These are phyloP conservation scores for Spergularia marina DNA, from an alignment of 148 eudicot genomes.

Conservation along the genomic window DNA sequence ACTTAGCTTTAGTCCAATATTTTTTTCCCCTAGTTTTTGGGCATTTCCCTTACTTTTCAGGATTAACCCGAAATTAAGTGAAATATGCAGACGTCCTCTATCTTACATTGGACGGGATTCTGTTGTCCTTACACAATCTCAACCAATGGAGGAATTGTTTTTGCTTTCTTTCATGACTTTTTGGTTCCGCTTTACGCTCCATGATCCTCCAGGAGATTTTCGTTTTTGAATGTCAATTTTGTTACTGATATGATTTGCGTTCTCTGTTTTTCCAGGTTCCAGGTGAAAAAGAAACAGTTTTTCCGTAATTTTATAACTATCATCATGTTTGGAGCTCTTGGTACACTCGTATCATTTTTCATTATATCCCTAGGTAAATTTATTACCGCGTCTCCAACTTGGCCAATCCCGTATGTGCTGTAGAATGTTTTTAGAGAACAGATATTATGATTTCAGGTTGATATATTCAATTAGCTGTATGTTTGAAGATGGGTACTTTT, in stretches of 20 bases:
- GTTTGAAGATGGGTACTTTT: not conserved
- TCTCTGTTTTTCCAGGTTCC: constrained; percentile 42
- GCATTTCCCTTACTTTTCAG: too few relatives aligned
- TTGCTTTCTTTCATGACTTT: not conserved
- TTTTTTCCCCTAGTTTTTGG: too few relatives aligned
- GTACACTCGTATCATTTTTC: constrained; percentile 58
- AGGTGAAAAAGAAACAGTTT: constrained; percentile 69
- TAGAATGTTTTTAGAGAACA: not conserved
- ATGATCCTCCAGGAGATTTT: not conserved
- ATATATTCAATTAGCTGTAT: not conserved
- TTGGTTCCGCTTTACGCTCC: constrained; percentile 6
- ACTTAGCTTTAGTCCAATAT: not conserved
- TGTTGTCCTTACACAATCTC: not conserved
- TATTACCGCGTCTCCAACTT: not conserved
- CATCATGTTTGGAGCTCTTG: constrained; percentile 54
- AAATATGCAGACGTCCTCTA: too few relatives aligned
- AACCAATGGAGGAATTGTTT: not conserved
- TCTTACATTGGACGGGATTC: too few relatives aligned
- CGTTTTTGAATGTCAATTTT: constrained; percentile 2
- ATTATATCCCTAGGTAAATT: constrained; percentile 47
- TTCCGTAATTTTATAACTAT: constrained; percentile 69
- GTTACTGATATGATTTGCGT: constrained; percentile 17
- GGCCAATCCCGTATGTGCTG: not conserved
- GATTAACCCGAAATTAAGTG: too few relatives aligned
- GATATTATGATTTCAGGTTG: not conserved